Base-by-base conservation (phyloP, 768 basidiomycete species). In the Amanita polypyramis region DNA sequence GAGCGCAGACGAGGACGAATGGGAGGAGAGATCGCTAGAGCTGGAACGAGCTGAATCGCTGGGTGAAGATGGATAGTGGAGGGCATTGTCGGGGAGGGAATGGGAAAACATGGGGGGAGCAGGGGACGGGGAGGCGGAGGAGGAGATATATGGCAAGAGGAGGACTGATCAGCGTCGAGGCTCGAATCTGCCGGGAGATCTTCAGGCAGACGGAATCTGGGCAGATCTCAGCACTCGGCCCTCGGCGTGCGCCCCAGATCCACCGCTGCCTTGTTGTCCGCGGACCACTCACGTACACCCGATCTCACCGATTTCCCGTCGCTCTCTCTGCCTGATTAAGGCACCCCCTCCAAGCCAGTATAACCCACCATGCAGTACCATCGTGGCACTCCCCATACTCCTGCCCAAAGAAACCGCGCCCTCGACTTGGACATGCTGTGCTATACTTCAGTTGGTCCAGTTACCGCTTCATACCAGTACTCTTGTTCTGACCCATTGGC, bases 121-220 rank as follows among this genome's bases (percentile, higher is more conserved):
- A 27, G n/a, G 8, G 17, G 15, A 25, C 7, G 25, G 34, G 23
- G 17, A 30, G 12, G 30, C n/a, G 17, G 9, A 40, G n/a, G 20
- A 29, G 25, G 27, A 37, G 12, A 17, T 46, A 37, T 45, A 45
- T 35, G 20, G 17, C 17, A 5, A n/a, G 10, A 46, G 29, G 39
- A 45, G 39, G 39, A 41, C 48, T 52, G 57, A 58, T 59, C 56
- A 56, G 56, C 54, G 47, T n/a, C n/a, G 48, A 47, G 45, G 29
- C 53, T n/a, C 56, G 57, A 42, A 34, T 44, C 5, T 40, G 19
- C 12, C 25, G 43, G 42, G 48, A 52, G 52, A 58, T 54, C 52
- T 51, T 41, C 46, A 52, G 11, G 37, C 47, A 42, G 51, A 29
- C 32, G 41, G 51, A 27, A 51, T 47, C 40, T 29, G 49, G 12